Conservation (phyloP, 352 stramenopile genomes). For the Phytophthora idaei region DNA sequence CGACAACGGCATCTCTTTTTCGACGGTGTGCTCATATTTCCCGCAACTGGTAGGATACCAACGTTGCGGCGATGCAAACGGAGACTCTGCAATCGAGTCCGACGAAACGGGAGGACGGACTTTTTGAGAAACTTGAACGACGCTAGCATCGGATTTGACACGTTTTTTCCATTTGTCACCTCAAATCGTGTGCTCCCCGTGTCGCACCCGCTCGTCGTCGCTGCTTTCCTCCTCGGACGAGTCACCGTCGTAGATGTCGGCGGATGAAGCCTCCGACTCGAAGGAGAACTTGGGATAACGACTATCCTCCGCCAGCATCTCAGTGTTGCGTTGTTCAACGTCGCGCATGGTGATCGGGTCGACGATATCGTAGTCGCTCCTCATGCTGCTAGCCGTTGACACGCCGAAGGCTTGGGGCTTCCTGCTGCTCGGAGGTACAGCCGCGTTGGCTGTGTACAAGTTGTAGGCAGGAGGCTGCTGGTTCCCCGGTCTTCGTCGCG, state of each 20-base stretch:
- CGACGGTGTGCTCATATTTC: slow-evolving; percentile 34
- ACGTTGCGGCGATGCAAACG: slow-evolving; percentile 30
- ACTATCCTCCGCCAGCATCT: slow-evolving; percentile 61
- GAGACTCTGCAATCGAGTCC: slow-evolving; percentile 24
- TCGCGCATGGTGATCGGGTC: slow-evolving; percentile 60
- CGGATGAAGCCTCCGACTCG: slow-evolving; percentile 41
- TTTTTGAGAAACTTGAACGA: slow-evolving; percentile 24
- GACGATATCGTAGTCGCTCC: slow-evolving; percentile 80
- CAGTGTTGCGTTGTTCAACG: slow-evolving; percentile 67
- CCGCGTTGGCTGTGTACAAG: background rate
- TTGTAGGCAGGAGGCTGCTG: slow-evolving; percentile 14
- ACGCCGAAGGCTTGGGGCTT: slow-evolving; percentile 20
- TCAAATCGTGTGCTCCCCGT: slow-evolving; percentile 43
- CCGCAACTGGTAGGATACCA: slow-evolving; percentile 6
- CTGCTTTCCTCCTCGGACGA: slow-evolving; percentile 36
- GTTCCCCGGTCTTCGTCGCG: slow-evolving; percentile 12
- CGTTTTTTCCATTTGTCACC: slow-evolving; percentile 17
- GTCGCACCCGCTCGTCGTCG: slow-evolving; percentile 25
- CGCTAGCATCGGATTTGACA: slow-evolving; percentile 30
- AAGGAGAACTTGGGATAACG: slow-evolving; percentile 75
- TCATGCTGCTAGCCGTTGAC: slow-evolving; percentile 45
- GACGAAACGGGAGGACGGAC: slow-evolving; percentile 1
- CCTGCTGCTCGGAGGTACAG: slow-evolving; percentile 10
- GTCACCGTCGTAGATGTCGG: slow-evolving; percentile 39
- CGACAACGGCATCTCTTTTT: slow-evolving; percentile 7